Base-by-base conservation (phyloP, 139 green algal genomes). In the Pedinophyceae sp. region DNA sequence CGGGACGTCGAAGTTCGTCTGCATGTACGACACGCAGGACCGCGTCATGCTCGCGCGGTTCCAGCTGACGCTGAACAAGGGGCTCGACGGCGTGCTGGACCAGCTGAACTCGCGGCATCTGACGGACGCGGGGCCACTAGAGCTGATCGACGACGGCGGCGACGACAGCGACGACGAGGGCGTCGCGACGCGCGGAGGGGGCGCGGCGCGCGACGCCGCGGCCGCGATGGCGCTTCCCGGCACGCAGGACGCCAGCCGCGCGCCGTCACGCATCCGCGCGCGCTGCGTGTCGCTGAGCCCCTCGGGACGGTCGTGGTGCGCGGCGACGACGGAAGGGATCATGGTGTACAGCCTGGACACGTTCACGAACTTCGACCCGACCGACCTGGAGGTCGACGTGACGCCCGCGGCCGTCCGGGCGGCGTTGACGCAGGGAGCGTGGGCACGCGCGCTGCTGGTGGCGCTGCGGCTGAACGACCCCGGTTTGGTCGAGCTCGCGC, bases 11-110 rank as follows among this genome's bases (percentile, higher is more conserved):
- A 81, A 78, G 67, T 93, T 74, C 40, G 83, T 97, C 25, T 97
- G 92, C 62, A 62, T 97, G 51, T 98, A 98, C 63, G 91, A 98
- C 57, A 78, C 90, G 30, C 64, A 58, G 0, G 90, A 98, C 62
- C 67, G 70, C 27, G 64, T 96, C 40, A 72, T 97, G 67, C 79
- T 97, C 57, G 69, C 77, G 3, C 77, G 83, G 38, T 93, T 97
- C 63, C 58, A 81, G 56, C 69, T 93, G 28, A 77, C 68, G 16
- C 27, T 60, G 60, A 95, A 93, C 68, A 61, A 68, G 27, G 74
- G 67, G 0, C 64, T 97, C 57, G 90, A 95, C 57, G 89, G 89
- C 23, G 85, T 96, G 41, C 56, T 94, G 55, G 89, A 97, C 68
- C 59, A 72, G 52, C 79, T 97, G 59, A 96, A 95, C 75, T 85